Base-by-base conservation (phyloP, 73 alveolate species). In the Paramecium sexaurelia region DNA sequence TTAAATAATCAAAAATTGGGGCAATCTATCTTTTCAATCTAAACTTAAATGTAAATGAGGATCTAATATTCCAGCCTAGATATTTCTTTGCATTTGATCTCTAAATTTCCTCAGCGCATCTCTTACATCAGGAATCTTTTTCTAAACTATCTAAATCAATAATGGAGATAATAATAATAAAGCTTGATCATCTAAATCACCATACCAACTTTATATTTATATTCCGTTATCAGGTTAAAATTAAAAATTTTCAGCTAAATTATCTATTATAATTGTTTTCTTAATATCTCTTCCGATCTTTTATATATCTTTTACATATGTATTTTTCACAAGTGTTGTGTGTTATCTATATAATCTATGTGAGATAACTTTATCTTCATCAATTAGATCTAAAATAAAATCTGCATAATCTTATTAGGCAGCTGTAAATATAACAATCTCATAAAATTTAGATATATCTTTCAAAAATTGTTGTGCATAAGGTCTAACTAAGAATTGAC, bases 391-490 rank as follows among this genome's bases (percentile, higher is more conserved):
- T 57, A 96, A 88, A 43, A 96, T 96, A 56, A 96, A 92, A 87
- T 96, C 99, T 19, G 99, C 99, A 94, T 96, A 96, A 85, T 95
- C 99, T 92, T 95, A 75, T 84, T 95, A 85, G 17, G 98, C 96
- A 35, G 99, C 99, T 29, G 99, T 96, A 56, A 96, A 96, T 20
- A 96, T 95, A 19, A 96, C 95, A 5, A 96, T 94, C 85, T 96
- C 98, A 94, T 95, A 97, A 92, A 94, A 94, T 69, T 95, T 68
- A 56, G 97, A 85, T 88, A 97, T 71, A 55, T 87, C 95, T 75
- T 75, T 84, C 57, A 97, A 91, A 71, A 97, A 96, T 69, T 96
- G 94, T 35, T 92, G 94, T 24, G 98, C 95, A 82, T 96, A 95
- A 20, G 99, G 99, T 66, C 99, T 85, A 57, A 96, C 95, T 84